Conservation (phyloP, 306 rosid species). For the Vachellia collinsii region DNA sequence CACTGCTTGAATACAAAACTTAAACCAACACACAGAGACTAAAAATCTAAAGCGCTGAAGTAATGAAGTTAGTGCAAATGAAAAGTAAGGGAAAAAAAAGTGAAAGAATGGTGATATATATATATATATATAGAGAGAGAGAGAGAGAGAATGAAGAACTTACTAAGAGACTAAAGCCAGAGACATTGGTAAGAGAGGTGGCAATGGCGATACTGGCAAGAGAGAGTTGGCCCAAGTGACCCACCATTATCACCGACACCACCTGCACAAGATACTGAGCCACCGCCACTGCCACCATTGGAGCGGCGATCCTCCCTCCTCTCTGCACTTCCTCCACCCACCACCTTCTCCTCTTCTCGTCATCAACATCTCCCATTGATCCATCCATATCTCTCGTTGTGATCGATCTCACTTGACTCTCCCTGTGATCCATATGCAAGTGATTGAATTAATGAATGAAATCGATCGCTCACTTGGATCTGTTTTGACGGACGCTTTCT, state of each 20-base stretch:
- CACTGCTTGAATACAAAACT: no score
- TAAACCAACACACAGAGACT: no score
- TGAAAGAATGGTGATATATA: no score
- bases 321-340: conserved; percentile 38
- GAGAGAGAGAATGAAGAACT: neutral
- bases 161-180: conserved; percentile 55
- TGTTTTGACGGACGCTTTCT: neutral
- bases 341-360: conserved; percentile 25
- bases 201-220: conserved; percentile 56
- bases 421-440: neutral
- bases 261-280: conserved; percentile 52
- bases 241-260: conserved; percentile 46
- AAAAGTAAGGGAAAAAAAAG: no score
- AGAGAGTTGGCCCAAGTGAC: conserved; percentile 46
- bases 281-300: conserved; percentile 47
- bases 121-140: no score
- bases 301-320: conserved; percentile 35
- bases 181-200: conserved; percentile 48
- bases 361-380: neutral
- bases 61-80: no score
- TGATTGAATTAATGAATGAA: no score
- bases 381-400: neutral
- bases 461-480: neutral
- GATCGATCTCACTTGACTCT: neutral
- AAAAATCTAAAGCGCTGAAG: no score